Evolutionary conservation across 352 stramenopile species (phyloP).

Genomic region (Phytophthora lateralis): DNA sequence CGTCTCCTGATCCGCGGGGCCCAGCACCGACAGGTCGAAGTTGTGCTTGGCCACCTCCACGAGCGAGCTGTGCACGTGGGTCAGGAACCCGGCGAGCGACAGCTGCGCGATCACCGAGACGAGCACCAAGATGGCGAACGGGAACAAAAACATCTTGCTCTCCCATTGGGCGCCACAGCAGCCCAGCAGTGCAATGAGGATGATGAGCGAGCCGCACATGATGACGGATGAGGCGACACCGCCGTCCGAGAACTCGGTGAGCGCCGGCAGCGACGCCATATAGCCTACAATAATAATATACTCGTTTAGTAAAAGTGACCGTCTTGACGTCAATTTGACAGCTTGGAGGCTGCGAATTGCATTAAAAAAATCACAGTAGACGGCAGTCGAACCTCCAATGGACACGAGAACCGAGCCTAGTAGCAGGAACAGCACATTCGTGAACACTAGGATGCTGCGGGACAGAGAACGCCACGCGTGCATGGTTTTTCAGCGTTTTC

Average conservation of each 20-base stretch:
- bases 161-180: slow-evolving; percentile 87
- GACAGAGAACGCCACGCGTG: slow-evolving; percentile 75
- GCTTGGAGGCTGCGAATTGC: background rate
- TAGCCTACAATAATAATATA: slow-evolving; percentile 54
- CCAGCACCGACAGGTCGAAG: slow-evolving; percentile 72
- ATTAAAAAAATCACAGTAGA: slow-evolving; percentile 6
- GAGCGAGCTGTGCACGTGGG: slow-evolving; percentile 78
- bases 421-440: slow-evolving; percentile 88
- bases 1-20: slow-evolving; percentile 58
- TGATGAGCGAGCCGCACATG: slow-evolving; percentile 78
- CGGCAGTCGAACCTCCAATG: slow-evolving; percentile 60
- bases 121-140: slow-evolving; percentile 77
- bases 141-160: slow-evolving; percentile 87
- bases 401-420: slow-evolving; percentile 82
- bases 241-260: slow-evolving; percentile 83
- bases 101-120: slow-evolving; percentile 83
- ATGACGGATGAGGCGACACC: slow-evolving; percentile 81
- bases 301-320: slow-evolving; percentile 5
- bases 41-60: slow-evolving; percentile 65
- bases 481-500: slow-evolving; percentile 31
- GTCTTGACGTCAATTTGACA: slow-evolving; percentile 4
- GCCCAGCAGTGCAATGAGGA: slow-evolving; percentile 76
- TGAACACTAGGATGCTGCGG: slow-evolving; percentile 84
- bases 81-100: slow-evolving; percentile 80
- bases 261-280: slow-evolving; percentile 77